These are phyloP conservation scores for Eucalyptus coolabah DNA, from an alignment of 345 rosid genomes.

Conservation along the genomic window DNA sequence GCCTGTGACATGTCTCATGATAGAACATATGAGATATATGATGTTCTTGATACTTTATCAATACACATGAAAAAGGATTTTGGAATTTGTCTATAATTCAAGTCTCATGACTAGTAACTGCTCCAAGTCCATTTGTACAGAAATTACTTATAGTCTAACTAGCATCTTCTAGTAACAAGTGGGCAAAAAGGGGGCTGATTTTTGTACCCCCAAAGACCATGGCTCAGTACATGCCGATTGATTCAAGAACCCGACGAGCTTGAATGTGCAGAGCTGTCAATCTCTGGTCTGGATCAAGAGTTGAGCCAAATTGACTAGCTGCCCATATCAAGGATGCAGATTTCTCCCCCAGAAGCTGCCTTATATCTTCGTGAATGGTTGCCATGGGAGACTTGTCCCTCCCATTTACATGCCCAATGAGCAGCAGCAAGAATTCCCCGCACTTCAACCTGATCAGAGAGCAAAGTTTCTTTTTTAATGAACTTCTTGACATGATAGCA, in stretches of 20 bases:
- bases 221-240: conserved; percentile 57
- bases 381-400: conserved; percentile 74
- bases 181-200: background rate
- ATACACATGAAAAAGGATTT: conserved; percentile 16
- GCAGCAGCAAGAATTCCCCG: conserved; percentile 90
- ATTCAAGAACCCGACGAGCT: conserved; percentile 90
- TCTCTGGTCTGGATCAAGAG: conserved; percentile 81
- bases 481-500: background rate
- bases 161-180: background rate
- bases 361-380: conserved; percentile 70
- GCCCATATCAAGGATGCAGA: conserved; percentile 98
- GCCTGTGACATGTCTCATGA: conserved; percentile 32
- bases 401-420: conserved; percentile 84
- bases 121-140: background rate
- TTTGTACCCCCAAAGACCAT: background rate
- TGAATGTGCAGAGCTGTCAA: conserved; percentile 77
- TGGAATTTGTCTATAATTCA: background rate
- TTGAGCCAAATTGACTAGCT: conserved; percentile 88
- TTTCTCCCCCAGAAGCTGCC: conserved; percentile 85
- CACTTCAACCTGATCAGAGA: conserved; percentile 58
- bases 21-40: conserved; percentile 20
- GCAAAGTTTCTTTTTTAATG: background rate
- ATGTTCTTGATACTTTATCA: conserved; percentile 24
- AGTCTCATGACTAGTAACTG: background rate
- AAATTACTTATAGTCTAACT: background rate